A percentile compares a stretch with the other conserved stretches of the same genome.
Conservation (phyloP, 169 alveolate genomes). For the Plasmodium vivax region DNA sequence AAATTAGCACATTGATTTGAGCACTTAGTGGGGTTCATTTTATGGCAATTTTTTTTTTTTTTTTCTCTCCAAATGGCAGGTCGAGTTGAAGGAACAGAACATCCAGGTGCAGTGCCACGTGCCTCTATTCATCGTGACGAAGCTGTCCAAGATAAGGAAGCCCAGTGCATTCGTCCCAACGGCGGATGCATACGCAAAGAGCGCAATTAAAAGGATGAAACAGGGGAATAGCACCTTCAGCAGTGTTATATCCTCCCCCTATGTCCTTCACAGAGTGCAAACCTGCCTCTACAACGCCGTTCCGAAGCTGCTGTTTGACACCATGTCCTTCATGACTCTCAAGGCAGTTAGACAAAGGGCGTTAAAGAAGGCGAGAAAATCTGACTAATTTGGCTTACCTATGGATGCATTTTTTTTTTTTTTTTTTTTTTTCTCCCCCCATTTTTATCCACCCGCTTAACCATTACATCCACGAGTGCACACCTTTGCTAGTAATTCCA, state of each 20-base stretch:
- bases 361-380: conserved; percentile 12
- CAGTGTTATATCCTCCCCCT: conserved; percentile 73
- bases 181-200: conserved; percentile 63
- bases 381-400: neutral
- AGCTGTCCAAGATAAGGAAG: conserved; percentile 75
- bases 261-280: conserved; percentile 74
- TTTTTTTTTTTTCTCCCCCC: neutral
- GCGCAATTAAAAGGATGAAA: conserved; percentile 37
- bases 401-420: neutral
- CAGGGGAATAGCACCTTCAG: conserved; percentile 25
- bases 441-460: neutral
- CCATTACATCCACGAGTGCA: neutral
- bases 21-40: neutral
- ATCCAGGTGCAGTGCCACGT: conserved; percentile 79
- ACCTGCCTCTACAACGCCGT: conserved; percentile 27
- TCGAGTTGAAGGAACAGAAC: conserved; percentile 71
- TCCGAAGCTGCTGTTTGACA: conserved; percentile 27
- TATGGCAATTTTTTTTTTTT: neutral
- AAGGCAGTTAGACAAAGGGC: conserved; percentile 45
- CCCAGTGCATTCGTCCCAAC: conserved; percentile 78
- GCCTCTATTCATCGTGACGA: conserved; percentile 76
- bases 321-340: conserved; percentile 9
- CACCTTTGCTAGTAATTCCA: neutral
- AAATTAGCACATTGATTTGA: neutral
- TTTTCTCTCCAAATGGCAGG: conserved; percentile 4